A percentile compares a stretch with the other conserved stretches of the same genome.
Evolutionary conservation across 2,329 filamentous ascomycete species (phyloP).

Genomic region (Sporothrix protearum): DNA sequence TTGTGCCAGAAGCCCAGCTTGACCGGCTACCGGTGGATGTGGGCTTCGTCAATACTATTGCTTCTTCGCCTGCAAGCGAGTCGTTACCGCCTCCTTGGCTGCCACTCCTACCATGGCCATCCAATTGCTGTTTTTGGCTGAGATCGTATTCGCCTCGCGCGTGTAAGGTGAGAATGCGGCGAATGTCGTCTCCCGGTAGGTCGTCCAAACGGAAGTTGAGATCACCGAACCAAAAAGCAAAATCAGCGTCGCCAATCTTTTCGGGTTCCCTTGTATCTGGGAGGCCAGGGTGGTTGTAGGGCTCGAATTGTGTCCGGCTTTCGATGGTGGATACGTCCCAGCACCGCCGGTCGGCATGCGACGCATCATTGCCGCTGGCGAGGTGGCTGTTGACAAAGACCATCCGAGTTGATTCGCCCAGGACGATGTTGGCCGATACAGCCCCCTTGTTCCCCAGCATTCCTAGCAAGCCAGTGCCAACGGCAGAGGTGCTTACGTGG

Average conservation of each 20-base stretch:
- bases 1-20: conserved; percentile 29
- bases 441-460: conserved; percentile 97
- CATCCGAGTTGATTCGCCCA: conserved; percentile 85
- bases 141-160: conserved; percentile 72
- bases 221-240: conserved; percentile 94
- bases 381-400: conserved; percentile 92
- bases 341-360: conserved; percentile 74
- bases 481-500: conserved; percentile 74
- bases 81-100: conserved; percentile 20
- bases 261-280: conserved; percentile 59
- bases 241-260: conserved; percentile 82
- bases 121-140: conserved; percentile 36
- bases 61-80: conserved; percentile 46
- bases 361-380: conserved; percentile 76
- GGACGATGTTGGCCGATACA: conserved; percentile 72
- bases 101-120: conserved; percentile 31
- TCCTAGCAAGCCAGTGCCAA: conserved; percentile 86
- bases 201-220: conserved; percentile 90
- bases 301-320: conserved; percentile 71
- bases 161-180: conserved; percentile 77
- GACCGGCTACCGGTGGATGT: conserved; percentile 45
- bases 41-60: conserved; percentile 46
- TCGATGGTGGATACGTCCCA: conserved; percentile 85
- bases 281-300: conserved; percentile 61
- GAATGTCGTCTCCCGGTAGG: conserved; percentile 85